A percentile compares a stretch with the other conserved stretches of the same genome.
Conservation (phyloP, 2,329 filamentous ascomycete genomes). For the Paracorniculantispora psalliotae region DNA sequence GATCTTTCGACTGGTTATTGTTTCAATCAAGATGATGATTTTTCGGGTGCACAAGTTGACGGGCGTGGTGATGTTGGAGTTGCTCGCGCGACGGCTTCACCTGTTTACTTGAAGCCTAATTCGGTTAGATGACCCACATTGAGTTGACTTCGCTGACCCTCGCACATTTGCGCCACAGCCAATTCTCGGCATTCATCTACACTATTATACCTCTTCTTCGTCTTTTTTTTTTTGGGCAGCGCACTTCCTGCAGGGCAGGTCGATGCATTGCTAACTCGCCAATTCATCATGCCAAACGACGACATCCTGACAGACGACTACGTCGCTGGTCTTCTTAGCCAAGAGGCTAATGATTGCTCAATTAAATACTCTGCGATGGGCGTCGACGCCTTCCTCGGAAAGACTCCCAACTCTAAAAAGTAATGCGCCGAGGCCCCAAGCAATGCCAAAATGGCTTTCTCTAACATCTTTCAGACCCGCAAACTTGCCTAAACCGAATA, state of each 20-base stretch:
- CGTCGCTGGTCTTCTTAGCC: constrained; percentile 70
- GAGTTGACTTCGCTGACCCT: neutral
- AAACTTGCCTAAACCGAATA: constrained; percentile 81
- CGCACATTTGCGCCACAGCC: neutral
- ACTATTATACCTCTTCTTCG: neutral
- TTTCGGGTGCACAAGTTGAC: neutral
- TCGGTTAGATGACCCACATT: constrained; percentile 19
- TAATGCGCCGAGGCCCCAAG: constrained; percentile 26
- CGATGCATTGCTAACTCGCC: neutral
- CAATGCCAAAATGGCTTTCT: constrained; percentile 16
- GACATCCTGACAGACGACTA: constrained; percentile 68
- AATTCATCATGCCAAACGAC: constrained; percentile 36
- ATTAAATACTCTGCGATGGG: constrained; percentile 71
- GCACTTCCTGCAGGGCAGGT: neutral
- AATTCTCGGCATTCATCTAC: neutral
- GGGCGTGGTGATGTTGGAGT: neutral
- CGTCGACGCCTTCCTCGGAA: constrained; percentile 54
- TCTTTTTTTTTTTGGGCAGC: neutral
- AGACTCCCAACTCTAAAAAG: constrained; percentile 42
- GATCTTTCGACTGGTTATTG: too few relatives aligned
- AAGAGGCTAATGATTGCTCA: constrained; percentile 71
- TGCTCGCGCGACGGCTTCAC: neutral
- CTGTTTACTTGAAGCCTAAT: constrained; percentile 38
- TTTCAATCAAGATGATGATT: neutral
- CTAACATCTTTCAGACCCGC: constrained; percentile 45